Base-by-base conservation (phyloP, 1,284 basidiomycete genomes). In the Tylopilus orsonianus region DNA sequence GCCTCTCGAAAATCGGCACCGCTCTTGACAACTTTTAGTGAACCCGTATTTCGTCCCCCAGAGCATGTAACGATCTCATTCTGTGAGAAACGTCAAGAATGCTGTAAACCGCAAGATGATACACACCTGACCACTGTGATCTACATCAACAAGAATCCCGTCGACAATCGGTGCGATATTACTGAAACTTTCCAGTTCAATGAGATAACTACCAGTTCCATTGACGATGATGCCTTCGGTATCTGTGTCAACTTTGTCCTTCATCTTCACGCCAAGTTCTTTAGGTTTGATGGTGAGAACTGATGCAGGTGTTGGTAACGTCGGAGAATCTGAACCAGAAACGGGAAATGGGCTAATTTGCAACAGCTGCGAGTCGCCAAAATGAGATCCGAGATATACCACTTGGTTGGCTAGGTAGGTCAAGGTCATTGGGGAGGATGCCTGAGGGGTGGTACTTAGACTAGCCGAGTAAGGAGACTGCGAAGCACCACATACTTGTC, bases 81-180 rank as follows among this genome's bases (percentile, higher is more conserved):
- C 85, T 90, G 61, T 8, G 3, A 34, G 45, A 26, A 40, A 18
- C 33, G 44, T 64, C 12, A 50, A 41, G 8, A 50, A 34, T 48
- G 19, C 8, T 18, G n/a, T 14, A 16, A 20, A 41, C 26, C 10
- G 12, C 8, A 30, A 14, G 23, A 38, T 29, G 32, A 18, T 4
- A 64, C 79, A 58, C 58, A 90, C 90, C 69, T 90, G 83, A 8
- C 85, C 85, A 49, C 81, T 87, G 0, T 79, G 78, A 43, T 93
- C 90, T 4, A 78, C 74, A 62, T 93, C 87, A 6, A 88, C 86
- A 2, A 90, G 67, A 13, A 81, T 77, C 24, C 93, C 90, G 65
- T 98, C 96, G 53, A 87, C 69, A 33, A 97, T 88, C 0, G 96
- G 96, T 0, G 90, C 93, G 42, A 98, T 76, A 59, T 94, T 95